Evolutionary conservation across 331 rosid species (phyloP).

Genomic region (Prunus yedoensis): DNA sequence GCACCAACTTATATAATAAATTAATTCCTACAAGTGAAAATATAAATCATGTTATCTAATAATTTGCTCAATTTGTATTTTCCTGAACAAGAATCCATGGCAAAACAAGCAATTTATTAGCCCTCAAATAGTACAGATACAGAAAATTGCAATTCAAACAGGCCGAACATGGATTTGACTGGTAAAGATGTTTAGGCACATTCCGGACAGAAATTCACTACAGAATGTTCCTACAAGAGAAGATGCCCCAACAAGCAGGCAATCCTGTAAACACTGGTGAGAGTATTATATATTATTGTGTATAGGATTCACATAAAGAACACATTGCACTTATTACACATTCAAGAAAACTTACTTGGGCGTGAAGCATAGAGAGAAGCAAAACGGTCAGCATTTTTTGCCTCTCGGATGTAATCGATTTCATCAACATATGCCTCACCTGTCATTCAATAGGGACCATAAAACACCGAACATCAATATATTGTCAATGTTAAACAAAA

Average conservation of each 20-base stretch:
- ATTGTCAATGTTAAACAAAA: background rate
- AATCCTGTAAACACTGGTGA: background rate
- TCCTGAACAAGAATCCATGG: no score
- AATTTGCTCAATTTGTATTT: no score
- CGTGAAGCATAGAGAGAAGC: conserved; percentile 64
- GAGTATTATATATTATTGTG: background rate
- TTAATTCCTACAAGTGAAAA: background rate
- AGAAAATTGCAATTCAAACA: background rate
- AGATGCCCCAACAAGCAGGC: conserved; percentile 6
- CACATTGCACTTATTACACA: conserved; percentile 12
- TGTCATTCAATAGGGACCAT: no score
- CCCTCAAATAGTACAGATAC: background rate
- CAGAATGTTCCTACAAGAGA: conserved; percentile 2
- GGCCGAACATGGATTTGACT: background rate
- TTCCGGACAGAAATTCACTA: conserved; percentile 11
- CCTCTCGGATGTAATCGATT: conserved; percentile 89
- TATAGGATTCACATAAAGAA: background rate
- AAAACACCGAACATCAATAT: no score
- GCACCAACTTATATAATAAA: no score
- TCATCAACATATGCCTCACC: conserved; percentile 99
- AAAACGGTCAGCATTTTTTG: conserved; percentile 88
- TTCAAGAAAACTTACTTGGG: conserved; percentile 58
- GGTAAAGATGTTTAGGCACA: background rate
- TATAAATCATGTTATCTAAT: background rate
- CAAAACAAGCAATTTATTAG: no score